Evolutionary conservation across 228 moss, liverwort and hornwort species (phyloP).

Genomic region (Sphagnum magellanicum): DNA sequence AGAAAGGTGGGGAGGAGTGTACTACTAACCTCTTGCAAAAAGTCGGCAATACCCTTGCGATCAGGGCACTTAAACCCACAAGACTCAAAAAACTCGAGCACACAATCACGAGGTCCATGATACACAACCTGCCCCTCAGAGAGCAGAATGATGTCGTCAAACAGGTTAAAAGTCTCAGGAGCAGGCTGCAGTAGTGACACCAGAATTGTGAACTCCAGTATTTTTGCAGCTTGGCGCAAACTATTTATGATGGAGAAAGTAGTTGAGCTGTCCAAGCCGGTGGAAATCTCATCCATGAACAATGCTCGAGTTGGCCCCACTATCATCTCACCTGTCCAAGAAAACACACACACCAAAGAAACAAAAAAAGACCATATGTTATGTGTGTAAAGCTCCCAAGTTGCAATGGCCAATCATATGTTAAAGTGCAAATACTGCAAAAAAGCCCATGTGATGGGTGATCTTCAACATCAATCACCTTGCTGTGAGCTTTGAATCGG

Average conservation of each 20-base stretch:
- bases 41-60: conserved; percentile 55
- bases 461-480: too few species aligned
- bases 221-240: conserved; percentile 25
- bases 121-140: conserved; percentile 60
- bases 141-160: conserved; percentile 47
- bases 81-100: conserved; percentile 41
- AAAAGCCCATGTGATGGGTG: too few species aligned
- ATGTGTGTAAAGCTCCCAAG: too few species aligned
- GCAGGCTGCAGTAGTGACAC: conserved; percentile 52
- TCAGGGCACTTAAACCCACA: conserved; percentile 49
- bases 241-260: conserved; percentile 33
- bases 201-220: conserved; percentile 25
- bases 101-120: conserved; percentile 33
- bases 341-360: neutral
- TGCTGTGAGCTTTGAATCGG: too few species aligned
- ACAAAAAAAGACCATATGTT: too few species aligned
- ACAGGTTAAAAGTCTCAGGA: conserved; percentile 51
- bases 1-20: neutral
- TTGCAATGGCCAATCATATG: too few species aligned
- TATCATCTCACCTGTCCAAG: conserved; percentile 42
- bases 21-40: conserved; percentile 41
- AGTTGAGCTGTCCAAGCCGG: conserved; percentile 57
- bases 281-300: conserved; percentile 67
- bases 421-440: too few species aligned
- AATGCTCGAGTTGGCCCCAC: conserved; percentile 39